Percentiles rank a stretch among this genome's conserved stretches.
These are phyloP conservation scores for Zoysia pacifica DNA, from an alignment of 176 grass and related monocot genomes.

Conservation along the genomic window DNA sequence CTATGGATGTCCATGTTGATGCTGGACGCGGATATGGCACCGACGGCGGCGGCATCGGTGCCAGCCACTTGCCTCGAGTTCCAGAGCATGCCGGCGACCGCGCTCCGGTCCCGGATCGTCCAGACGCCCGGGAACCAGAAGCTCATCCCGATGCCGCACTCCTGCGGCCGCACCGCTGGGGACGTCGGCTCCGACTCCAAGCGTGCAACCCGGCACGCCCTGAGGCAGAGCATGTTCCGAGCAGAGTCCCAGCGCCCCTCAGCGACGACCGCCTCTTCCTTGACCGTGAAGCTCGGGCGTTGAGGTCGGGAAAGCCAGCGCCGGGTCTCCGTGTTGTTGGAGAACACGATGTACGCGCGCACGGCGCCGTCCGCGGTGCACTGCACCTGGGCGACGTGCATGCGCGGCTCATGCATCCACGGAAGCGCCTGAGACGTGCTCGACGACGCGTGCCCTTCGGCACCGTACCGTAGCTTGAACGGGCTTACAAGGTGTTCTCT, in stretches of 20 bases:
- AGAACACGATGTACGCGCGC: conserved; percentile 48
- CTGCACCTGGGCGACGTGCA: conserved; percentile 42
- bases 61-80: conserved; percentile 4
- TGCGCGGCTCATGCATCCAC: not conserved
- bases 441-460: not conserved
- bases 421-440: not conserved
- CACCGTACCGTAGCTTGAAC: conserved; percentile 31
- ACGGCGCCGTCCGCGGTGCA: conserved; percentile 39
- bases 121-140: conserved; percentile 70
- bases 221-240: conserved; percentile 45
- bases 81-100: conserved; percentile 43
- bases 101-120: conserved; percentile 45
- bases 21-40: conserved; percentile 28
- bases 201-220: conserved; percentile 42
- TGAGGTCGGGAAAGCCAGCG: not conserved
- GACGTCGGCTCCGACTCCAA: not conserved
- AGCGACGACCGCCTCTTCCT: conserved; percentile 39
- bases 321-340: conserved; percentile 28
- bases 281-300: not conserved
- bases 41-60: not conserved
- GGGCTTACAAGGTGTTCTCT: not conserved
- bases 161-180: not conserved
- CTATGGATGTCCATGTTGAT: not conserved
- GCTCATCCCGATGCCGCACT: conserved; percentile 61
- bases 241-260: conserved; percentile 57